Evolutionary conservation across 2,329 filamentous ascomycete genomes (phyloP), one percentile per base, ranked within the genome.

Genomic region (Nannizziopsis arthrosporioides): DNA sequence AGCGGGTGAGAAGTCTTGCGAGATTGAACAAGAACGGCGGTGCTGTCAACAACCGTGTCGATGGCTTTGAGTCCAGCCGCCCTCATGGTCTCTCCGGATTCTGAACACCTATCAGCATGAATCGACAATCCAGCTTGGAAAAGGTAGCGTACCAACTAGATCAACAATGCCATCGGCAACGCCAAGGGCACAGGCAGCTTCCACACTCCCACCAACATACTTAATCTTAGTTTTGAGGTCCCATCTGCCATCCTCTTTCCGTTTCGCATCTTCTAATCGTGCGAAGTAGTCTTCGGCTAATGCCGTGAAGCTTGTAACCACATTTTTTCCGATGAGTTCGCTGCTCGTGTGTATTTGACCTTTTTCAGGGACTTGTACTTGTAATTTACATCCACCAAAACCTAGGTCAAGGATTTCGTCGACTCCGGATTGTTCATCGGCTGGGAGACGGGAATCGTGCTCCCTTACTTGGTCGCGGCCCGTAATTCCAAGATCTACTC

Each of bases 81-180:
- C 61, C 85, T 84, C 92, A 98, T 98, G 0, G 92, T 98, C 69
- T 96, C 90, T 49, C 92, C 92, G 15, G 92, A 96, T 73, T 98
- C 90, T 92, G 57, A 1, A 15, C 8, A 14, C 19, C 1, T 11
- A 32, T 51, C 15, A 43, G 47, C 8, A 34, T 32, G n/a, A 31
- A 14, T 2, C 18, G 14, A 14, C 14, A 34, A 18, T 14, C 22
- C 10, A 36, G 14, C 8, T 8, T 15, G 17, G 14, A 40, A 14
- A 36, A 18, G 12, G 12, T 40, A n/a, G 17, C 84, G 64, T 68
- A 92, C 87, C 88, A 62, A 98, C 92, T 50, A 98, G 80, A 70
- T 98, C 92, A 41, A 98, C 88, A 64, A 98, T 95, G 44, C 90
- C 92, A 64, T 96, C 90, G 38, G 92, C 92, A 22, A 96, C 89